A percentile compares a stretch with the other conserved stretches of the same genome.
Evolutionary conservation across 192 early-diverging fungal species (phyloP).

Genomic region (Entomortierella parvispora): DNA sequence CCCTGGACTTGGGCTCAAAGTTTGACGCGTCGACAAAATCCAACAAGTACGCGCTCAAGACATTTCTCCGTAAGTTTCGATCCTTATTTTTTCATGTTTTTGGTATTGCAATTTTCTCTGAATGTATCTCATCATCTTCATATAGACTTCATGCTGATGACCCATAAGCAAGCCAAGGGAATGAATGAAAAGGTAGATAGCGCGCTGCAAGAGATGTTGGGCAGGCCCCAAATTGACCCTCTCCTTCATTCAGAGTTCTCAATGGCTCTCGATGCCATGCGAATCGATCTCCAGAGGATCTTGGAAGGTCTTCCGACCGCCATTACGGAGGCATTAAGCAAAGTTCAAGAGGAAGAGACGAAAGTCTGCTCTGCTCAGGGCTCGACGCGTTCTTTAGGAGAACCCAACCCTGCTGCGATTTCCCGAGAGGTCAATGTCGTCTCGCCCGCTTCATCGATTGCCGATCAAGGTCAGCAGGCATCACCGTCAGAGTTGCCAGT

Average conservation of each 20-base stretch:
- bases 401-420: no score
- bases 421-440: no score
- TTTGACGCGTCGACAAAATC: conserved; percentile 5
- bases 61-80: not conserved
- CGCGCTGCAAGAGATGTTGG: not conserved
- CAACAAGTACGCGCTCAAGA: conserved; percentile 2
- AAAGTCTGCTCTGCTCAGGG: no score
- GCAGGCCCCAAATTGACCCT: not conserved
- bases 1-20: not conserved
- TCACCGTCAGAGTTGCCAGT: no score
- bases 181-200: not conserved
- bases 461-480: no score
- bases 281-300: not conserved
- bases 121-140: not conserved
- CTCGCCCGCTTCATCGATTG: no score
- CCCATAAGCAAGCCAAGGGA: conserved; percentile 1
- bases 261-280: not conserved
- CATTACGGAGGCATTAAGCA: not conserved
- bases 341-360: not conserved
- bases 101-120: not conserved
- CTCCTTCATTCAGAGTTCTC: not conserved
- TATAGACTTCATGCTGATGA: not conserved
- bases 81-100: not conserved
- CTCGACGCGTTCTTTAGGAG: no score
- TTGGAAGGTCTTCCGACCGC: not conserved